These are phyloP conservation scores for Pythium myriotylum DNA, from an alignment of 352 stramenopile species.

Conservation along the genomic window DNA sequence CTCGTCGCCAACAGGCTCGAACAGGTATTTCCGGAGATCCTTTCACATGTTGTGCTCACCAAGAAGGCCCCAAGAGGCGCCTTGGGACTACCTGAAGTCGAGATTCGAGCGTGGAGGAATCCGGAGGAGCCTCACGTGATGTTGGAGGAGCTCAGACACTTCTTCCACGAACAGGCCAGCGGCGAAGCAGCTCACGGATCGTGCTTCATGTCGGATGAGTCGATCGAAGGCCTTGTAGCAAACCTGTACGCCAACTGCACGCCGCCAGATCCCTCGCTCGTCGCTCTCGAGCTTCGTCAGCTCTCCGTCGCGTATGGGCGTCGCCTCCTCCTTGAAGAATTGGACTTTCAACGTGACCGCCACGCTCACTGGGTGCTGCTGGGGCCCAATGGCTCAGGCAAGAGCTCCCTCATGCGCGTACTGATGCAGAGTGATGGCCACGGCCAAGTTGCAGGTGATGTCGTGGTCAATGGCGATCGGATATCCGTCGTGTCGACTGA, in stretches of 20 bases:
- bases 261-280: background rate
- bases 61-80: slow-evolving; percentile 22
- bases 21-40: slow-evolving; percentile 85
- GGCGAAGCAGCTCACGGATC: background rate
- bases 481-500: slow-evolving; percentile 87
- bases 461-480: slow-evolving; percentile 37
- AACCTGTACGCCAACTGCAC: slow-evolving; percentile 39
- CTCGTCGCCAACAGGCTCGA: slow-evolving; percentile 88
- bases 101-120: slow-evolving; percentile 41
- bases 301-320: slow-evolving; percentile 64
- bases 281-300: slow-evolving; percentile 43
- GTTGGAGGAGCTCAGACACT: slow-evolving; percentile 4
- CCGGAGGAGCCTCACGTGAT: slow-evolving; percentile 18
- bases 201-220: background rate
- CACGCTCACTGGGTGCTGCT: slow-evolving; percentile 72
- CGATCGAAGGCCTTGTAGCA: slow-evolving; percentile 31
- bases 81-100: slow-evolving; percentile 8
- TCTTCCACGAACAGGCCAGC: slow-evolving; percentile 9
- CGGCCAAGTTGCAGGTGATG: slow-evolving; percentile 44
- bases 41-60: slow-evolving; percentile 62
- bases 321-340: slow-evolving; percentile 48
- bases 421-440: slow-evolving; percentile 64
- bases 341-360: slow-evolving; percentile 53
- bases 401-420: slow-evolving; percentile 78
- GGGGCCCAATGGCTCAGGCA: slow-evolving; percentile 74